These are phyloP conservation scores for Fusarium verrucosum DNA, from an alignment of 2,329 filamentous ascomycete genomes.

Conservation along the genomic window DNA sequence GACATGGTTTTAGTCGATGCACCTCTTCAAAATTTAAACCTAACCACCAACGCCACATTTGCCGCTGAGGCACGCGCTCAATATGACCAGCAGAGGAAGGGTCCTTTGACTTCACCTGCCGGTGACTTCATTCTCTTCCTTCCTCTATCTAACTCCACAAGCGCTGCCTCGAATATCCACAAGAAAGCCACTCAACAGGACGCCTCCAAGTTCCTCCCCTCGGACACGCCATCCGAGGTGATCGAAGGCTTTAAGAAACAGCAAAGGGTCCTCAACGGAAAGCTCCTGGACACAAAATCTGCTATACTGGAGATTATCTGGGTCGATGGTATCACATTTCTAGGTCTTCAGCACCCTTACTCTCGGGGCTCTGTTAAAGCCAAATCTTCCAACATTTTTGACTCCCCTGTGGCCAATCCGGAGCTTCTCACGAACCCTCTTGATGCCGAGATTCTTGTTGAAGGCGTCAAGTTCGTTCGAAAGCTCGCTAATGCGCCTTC, in stretches of 20 bases:
- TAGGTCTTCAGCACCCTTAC: slow-evolving; percentile 38
- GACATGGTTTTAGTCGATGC: slow-evolving; percentile 12
- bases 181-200: slow-evolving; percentile 15
- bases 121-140: slow-evolving; percentile 32
- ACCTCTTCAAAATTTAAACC: slow-evolving; percentile 10
- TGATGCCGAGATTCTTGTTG: slow-evolving; percentile 10
- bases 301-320: slow-evolving; percentile 34
- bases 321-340: slow-evolving; percentile 20
- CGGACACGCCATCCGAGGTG: slow-evolving; percentile 19
- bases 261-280: slow-evolving; percentile 24
- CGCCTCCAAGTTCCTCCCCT: slow-evolving; percentile 11
- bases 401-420: slow-evolving; percentile 25
- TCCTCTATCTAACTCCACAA: slow-evolving; percentile 24
- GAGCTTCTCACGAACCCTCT: slow-evolving; percentile 34
- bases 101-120: slow-evolving; percentile 20
- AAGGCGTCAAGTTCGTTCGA: slow-evolving; percentile 31
- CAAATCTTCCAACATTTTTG: slow-evolving; percentile 27
- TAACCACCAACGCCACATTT: slow-evolving; percentile 31
- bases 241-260: slow-evolving; percentile 30
- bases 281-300: slow-evolving; percentile 15
- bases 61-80: slow-evolving; percentile 18
- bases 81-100: slow-evolving; percentile 19
- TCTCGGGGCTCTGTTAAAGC: slow-evolving; percentile 36
- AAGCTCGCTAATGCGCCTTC: slow-evolving; percentile 8
- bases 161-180: slow-evolving; percentile 8